These are phyloP conservation scores for Pleurotus cornucopiae DNA, from an alignment of 768 basidiomycete genomes.

Conservation along the genomic window DNA sequence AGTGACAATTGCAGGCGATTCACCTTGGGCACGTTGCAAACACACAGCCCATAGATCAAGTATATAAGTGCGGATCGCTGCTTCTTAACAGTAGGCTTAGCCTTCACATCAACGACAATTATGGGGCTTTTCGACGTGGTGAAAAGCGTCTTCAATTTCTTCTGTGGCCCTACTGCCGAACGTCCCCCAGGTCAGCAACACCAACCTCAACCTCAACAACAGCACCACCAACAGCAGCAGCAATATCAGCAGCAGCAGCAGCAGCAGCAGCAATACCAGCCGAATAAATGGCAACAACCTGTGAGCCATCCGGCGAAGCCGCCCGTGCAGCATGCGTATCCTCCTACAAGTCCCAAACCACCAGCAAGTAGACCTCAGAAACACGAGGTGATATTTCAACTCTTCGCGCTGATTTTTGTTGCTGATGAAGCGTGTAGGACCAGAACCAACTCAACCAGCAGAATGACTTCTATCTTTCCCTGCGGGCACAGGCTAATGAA, in stretches of 20 bases:
- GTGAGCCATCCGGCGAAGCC: background rate
- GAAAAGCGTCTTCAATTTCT: background rate
- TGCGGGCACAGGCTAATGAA: conserved; percentile 72
- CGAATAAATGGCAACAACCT: no score
- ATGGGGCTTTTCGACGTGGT: conserved; percentile 2
- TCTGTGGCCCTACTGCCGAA: background rate
- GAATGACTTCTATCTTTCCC: conserved; percentile 61
- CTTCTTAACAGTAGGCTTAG: no score
- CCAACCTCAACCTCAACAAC: background rate
- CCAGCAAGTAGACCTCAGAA: background rate
- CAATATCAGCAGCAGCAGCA: background rate
- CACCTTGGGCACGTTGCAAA: no score
- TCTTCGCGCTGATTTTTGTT: background rate
- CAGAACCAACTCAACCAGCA: conserved; percentile 61
- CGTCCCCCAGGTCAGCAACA: background rate
- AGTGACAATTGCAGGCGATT: no score
- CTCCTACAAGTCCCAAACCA: background rate
- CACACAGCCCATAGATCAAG: no score
- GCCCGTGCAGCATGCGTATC: background rate
- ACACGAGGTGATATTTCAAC: background rate
- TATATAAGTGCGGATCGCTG: no score
- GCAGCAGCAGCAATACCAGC: background rate
- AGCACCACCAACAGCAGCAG: background rate
- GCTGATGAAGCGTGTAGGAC: conserved; percentile 30
- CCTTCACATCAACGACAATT: background rate